Conservation (phyloP, 225 moss, liverwort and hornwort genomes). For the Rhytidiadelphus loreus region DNA sequence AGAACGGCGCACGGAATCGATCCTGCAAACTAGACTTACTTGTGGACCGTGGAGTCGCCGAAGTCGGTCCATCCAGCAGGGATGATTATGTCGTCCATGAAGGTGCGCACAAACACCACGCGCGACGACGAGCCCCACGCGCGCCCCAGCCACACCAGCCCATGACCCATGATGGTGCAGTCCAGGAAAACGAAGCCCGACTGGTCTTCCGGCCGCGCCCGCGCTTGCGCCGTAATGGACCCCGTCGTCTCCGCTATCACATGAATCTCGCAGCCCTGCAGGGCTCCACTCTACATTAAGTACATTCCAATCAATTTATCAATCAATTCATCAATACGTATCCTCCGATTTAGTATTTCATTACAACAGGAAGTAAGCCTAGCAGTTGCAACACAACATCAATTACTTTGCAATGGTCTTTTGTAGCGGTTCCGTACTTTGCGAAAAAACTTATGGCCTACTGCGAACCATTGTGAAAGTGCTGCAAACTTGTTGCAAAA, state of each 20-base stretch:
- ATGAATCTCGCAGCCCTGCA: conserved; percentile 49
- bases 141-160: conserved; percentile 46
- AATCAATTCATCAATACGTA: background rate
- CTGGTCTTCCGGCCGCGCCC: conserved; percentile 13
- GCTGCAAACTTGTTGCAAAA: background rate
- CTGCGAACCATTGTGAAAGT: background rate
- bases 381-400: background rate
- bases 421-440: background rate
- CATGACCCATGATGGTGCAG: conserved; percentile 53
- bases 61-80: conserved; percentile 58
- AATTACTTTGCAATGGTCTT: background rate
- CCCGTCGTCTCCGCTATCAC: conserved; percentile 42
- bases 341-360: background rate
- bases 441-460: background rate
- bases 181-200: conserved; percentile 53
- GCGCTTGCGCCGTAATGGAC: conserved; percentile 43
- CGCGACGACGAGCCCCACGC: conserved; percentile 63
- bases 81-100: conserved; percentile 57
- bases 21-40: conserved; percentile 4
- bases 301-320: background rate
- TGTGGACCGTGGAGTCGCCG: conserved; percentile 32
- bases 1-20: background rate
- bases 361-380: background rate
- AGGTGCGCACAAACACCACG: conserved; percentile 49
- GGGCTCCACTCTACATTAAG: background rate